These are phyloP conservation scores for Seiridium unicorne DNA, from an alignment of 2,329 filamentous ascomycete genomes.

Conservation along the genomic window DNA sequence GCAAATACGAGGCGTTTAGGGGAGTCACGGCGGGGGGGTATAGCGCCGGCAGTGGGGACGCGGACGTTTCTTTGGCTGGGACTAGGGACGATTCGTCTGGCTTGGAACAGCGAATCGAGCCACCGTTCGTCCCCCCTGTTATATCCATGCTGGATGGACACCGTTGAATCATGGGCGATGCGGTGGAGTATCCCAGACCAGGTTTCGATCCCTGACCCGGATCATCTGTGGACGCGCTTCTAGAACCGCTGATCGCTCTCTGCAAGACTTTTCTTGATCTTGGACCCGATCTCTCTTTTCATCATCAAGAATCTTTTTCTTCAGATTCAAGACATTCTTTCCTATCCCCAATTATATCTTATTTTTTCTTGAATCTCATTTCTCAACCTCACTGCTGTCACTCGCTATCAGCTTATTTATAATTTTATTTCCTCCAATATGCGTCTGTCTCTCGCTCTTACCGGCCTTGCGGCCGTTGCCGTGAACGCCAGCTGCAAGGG, in stretches of 20 bases:
- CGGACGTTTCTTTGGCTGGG: not conserved
- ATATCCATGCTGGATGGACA: not conserved
- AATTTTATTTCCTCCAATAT: slow-evolving; percentile 19
- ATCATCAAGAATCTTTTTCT: not conserved
- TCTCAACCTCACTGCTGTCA: slow-evolving; percentile 12
- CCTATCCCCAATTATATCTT: slow-evolving; percentile 11
- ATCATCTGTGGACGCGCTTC: slow-evolving; percentile 14
- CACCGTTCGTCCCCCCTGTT: slow-evolving; percentile 7
- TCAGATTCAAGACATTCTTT: slow-evolving; percentile 7
- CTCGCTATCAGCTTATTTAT: slow-evolving; percentile 8
- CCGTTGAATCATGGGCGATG: slow-evolving; percentile 8
- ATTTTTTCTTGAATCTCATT: slow-evolving; percentile 4
- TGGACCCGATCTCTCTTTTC: not conserved
- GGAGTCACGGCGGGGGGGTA: not conserved
- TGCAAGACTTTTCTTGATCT: not conserved
- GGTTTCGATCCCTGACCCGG: slow-evolving; percentile 17
- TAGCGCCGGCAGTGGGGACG: slow-evolving; percentile 4
- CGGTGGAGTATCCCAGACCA: slow-evolving; percentile 12
- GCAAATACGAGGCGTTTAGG: slow-evolving; percentile 1
- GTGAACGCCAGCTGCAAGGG: slow-evolving; percentile 9
- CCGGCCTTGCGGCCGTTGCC: slow-evolving; percentile 23
- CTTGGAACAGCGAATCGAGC: slow-evolving; percentile 9
- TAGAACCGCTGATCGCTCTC: slow-evolving; percentile 18
- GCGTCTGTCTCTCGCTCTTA: slow-evolving; percentile 23
- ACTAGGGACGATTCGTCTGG: not conserved